Conservation (phyloP, 2,329 filamentous ascomycete species). For the Coniochaeta ligniaria region DNA sequence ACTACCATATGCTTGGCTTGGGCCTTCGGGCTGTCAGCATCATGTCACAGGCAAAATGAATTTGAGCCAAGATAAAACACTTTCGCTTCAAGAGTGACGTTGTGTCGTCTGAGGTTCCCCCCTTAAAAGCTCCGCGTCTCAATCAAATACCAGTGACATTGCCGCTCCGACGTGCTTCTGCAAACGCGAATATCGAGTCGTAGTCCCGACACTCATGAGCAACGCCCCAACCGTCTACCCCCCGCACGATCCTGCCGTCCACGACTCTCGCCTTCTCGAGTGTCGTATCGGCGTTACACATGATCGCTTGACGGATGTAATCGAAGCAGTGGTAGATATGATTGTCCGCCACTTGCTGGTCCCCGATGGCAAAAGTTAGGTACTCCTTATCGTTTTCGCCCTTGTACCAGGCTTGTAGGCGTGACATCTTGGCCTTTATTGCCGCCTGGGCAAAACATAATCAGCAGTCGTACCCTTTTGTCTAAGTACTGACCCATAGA, state of each 20-base stretch:
- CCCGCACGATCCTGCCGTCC: slow-evolving; percentile 5
- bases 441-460: slow-evolving; percentile 5
- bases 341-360: slow-evolving; percentile 8
- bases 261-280: slow-evolving; percentile 8
- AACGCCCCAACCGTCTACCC: slow-evolving; percentile 14
- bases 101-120: too few relatives aligned
- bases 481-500: background rate
- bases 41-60: too few relatives aligned
- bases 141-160: slow-evolving; percentile 11
- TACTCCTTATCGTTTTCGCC: slow-evolving; percentile 12
- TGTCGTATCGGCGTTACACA: slow-evolving; percentile 14
- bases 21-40: too few relatives aligned
- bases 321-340: slow-evolving; percentile 15
- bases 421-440: slow-evolving; percentile 11
- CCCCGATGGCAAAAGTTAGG: slow-evolving; percentile 8
- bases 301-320: slow-evolving; percentile 12
- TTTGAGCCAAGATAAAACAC: too few relatives aligned
- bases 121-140: background rate
- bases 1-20: too few relatives aligned
- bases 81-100: too few relatives aligned
- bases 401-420: slow-evolving; percentile 10
- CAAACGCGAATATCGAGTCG: slow-evolving; percentile 8
- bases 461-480: background rate
- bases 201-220: slow-evolving; percentile 11
- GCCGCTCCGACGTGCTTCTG: slow-evolving; percentile 6